Percentiles rank a stretch among this genome's conserved stretches.
phyloP scores from a whole-genome alignment of 2,329 filamentous ascomycete species.

The Beauveria varroae region DNA sequence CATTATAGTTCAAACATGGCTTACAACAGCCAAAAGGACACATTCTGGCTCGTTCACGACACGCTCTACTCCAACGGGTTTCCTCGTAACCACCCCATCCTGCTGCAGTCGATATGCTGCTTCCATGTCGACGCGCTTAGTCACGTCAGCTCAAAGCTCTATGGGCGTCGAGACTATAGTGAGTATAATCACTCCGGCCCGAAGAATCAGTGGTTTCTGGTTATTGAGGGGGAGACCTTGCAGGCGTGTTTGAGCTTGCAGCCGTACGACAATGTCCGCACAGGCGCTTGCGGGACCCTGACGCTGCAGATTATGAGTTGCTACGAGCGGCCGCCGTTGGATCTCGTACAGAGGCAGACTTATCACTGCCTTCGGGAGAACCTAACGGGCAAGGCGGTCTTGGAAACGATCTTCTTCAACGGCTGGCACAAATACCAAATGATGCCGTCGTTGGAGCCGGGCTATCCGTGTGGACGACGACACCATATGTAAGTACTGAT shows the following conservation, averaged over 20 bases:
- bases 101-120: neutral
- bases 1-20: neutral
- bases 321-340: neutral
- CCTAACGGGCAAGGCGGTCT: neutral
- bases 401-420: neutral
- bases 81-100: neutral
- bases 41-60: neutral
- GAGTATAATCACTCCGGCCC: neutral
- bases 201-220: slow-evolving; percentile 3
- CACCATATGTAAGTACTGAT: neutral
- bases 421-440: slow-evolving; percentile 4
- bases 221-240: neutral
- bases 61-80: slow-evolving; percentile 1
- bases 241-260: slow-evolving; percentile 5
- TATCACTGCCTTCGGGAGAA: neutral
- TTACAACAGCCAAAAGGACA: neutral
- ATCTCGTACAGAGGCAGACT: neutral
- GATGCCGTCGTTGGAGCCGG: neutral
- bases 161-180: neutral
- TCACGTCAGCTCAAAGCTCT: neutral
- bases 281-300: neutral
- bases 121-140: slow-evolving; percentile 1
- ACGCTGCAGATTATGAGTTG: neutral
- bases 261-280: neutral
- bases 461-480: neutral